Conservation (phyloP, 2,329 filamentous ascomycete species). For the Sclerotinia subarctica region DNA sequence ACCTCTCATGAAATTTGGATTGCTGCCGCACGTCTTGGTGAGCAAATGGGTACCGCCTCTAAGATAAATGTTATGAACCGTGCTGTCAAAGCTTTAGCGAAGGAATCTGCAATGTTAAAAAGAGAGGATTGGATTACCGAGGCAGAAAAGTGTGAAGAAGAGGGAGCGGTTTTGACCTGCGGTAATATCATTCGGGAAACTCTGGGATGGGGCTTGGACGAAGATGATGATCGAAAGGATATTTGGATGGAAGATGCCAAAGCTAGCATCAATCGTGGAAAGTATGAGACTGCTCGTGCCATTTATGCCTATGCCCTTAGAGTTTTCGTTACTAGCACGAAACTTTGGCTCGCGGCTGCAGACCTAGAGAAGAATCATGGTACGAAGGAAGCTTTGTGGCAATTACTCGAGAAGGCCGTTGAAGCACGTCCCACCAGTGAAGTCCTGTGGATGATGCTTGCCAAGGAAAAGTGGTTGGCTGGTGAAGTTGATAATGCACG, state of each 20-base stretch:
- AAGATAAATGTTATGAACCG: slow-evolving; percentile 93
- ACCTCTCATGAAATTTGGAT: slow-evolving; percentile 97
- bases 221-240: slow-evolving; percentile 94
- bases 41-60: slow-evolving; percentile 74
- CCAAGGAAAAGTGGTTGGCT: slow-evolving; percentile 88
- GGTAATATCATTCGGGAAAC: slow-evolving; percentile 89
- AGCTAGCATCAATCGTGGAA: slow-evolving; percentile 73
- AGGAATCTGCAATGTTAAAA: slow-evolving; percentile 93
- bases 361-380: slow-evolving; percentile 91
- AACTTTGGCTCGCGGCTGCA: slow-evolving; percentile 84
- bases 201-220: slow-evolving; percentile 86
- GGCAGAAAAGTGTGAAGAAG: slow-evolving; percentile 90
- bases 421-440: slow-evolving; percentile 90
- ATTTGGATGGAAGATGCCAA: slow-evolving; percentile 95
- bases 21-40: slow-evolving; percentile 84
- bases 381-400: slow-evolving; percentile 75
- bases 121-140: slow-evolving; percentile 96
- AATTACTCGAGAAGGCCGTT: slow-evolving; percentile 86
- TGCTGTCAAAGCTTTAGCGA: slow-evolving; percentile 81
- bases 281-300: slow-evolving; percentile 85
- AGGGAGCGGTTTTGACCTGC: slow-evolving; percentile 83
- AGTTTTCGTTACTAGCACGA: slow-evolving; percentile 83
- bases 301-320: slow-evolving; percentile 90
- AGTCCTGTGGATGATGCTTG: slow-evolving; percentile 92
- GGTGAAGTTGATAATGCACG: slow-evolving; percentile 86